Evolutionary conservation across 306 rosid genomes (phyloP).

Genomic region (Lagenaria siceraria): DNA sequence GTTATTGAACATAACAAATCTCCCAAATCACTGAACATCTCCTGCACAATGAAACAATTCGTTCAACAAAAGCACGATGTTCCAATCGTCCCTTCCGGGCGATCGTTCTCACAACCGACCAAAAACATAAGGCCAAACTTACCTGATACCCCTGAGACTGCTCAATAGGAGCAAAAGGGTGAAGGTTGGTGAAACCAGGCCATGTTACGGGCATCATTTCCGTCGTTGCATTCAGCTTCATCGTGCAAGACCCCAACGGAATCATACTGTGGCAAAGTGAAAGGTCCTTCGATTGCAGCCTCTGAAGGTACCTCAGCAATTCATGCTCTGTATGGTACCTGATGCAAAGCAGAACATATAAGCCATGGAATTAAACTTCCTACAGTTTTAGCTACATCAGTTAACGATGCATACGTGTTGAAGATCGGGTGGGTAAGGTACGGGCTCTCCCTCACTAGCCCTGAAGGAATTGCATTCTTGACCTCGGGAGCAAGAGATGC

Average conservation of each 20-base stretch:
- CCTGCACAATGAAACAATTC: slow-evolving; percentile 28
- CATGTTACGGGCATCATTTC: slow-evolving; percentile 99
- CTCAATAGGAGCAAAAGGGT: slow-evolving; percentile 87
- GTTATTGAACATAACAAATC: slow-evolving; percentile 71
- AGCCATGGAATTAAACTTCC: slow-evolving; percentile 1
- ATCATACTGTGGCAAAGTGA: slow-evolving; percentile 98
- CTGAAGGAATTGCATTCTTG: slow-evolving; percentile 52
- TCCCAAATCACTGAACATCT: slow-evolving; percentile 87
- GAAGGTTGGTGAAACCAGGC: slow-evolving; percentile 71
- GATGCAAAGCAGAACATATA: slow-evolving; percentile 11
- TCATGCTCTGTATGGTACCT: slow-evolving; percentile 99
- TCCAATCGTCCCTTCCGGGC: neutral
- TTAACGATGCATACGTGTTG: slow-evolving; percentile 48
- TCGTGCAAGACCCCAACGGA: slow-evolving; percentile 95
- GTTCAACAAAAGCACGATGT: neutral
- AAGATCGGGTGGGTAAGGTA: slow-evolving; percentile 83
- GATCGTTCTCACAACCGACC: neutral
- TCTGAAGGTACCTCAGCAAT: slow-evolving; percentile 71
- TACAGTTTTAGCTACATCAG: neutral
- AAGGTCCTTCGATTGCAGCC: slow-evolving; percentile 79
- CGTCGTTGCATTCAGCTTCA: slow-evolving; percentile 93
- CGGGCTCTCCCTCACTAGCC: slow-evolving; percentile 58
- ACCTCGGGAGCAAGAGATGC: slow-evolving; percentile 87
- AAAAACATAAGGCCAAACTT: neutral
- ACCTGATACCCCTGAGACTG: slow-evolving; percentile 98